Conservation (phyloP, 495 filamentous ascomycete species). For the Achaetomiella virescens region DNA sequence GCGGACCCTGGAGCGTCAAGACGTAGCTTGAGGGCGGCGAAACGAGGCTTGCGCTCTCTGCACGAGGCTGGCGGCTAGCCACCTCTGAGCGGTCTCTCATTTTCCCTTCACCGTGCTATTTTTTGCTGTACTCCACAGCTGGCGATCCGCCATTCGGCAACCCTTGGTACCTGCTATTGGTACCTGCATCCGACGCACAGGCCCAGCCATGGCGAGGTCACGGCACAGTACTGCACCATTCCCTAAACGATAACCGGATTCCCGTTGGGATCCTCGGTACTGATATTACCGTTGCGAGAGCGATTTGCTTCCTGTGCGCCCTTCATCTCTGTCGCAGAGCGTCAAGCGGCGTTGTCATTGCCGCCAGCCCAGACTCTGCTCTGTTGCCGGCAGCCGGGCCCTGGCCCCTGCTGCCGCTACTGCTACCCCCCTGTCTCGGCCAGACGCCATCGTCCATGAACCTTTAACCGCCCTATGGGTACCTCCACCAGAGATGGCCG, state of each 20-base stretch:
- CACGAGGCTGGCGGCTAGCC: constrained; percentile 17
- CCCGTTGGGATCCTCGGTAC: background rate
- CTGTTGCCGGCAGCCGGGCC: constrained; percentile 4
- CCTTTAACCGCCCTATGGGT: constrained; percentile 39
- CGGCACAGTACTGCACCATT: constrained; percentile 18
- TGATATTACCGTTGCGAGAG: constrained; percentile 3
- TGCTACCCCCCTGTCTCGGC: constrained; percentile 2
- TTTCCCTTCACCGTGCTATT: constrained; percentile 13
- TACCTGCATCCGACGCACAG: constrained; percentile 6
- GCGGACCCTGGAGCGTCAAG: background rate
- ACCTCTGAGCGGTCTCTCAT: background rate
- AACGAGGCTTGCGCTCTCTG: constrained; percentile 14
- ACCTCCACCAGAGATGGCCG: constrained; percentile 22
- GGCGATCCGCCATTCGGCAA: constrained; percentile 3
- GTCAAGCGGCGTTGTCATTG: constrained; percentile 1
- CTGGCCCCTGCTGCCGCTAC: background rate
- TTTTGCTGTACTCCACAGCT: constrained; percentile 20
- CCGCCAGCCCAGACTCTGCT: constrained; percentile 3
- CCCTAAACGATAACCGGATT: constrained; percentile 7
- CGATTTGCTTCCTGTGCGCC: background rate
- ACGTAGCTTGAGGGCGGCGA: constrained; percentile 1
- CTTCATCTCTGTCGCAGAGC: background rate
- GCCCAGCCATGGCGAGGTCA: constrained; percentile 6
- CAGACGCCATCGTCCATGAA: constrained; percentile 11
- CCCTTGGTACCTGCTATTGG: background rate